phyloP scores from a whole-genome alignment of 805 yeast species.

The Jamesozyma spencerorum region DNA sequence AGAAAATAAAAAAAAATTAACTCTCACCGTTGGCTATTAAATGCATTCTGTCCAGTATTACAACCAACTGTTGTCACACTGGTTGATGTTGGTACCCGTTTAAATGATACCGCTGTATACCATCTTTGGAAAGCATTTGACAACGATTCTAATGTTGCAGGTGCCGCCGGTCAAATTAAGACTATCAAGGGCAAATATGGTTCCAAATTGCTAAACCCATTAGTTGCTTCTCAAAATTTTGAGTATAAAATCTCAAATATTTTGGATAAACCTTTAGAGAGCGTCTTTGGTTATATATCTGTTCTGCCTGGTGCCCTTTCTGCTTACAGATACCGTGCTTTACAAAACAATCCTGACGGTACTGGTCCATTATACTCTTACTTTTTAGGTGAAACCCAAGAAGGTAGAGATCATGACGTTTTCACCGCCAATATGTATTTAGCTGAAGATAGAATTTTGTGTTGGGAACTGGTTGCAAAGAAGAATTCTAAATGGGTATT shows the following conservation, averaged over 20 bases:
- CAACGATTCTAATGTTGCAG: slow-evolving; percentile 92
- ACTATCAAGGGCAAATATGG: slow-evolving; percentile 92
- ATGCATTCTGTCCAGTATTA: slow-evolving; percentile 84
- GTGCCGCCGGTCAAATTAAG: slow-evolving; percentile 96
- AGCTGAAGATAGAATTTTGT: slow-evolving; percentile 92
- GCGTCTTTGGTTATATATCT: slow-evolving; percentile 83
- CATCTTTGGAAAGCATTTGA: slow-evolving; percentile 97
- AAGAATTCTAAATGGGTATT: slow-evolving; percentile 76
- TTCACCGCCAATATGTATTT: slow-evolving; percentile 94
- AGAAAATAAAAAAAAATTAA: slow-evolving; percentile 83
- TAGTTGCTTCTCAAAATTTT: slow-evolving; percentile 93
- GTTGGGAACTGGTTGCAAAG: slow-evolving; percentile 94
- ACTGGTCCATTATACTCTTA: slow-evolving; percentile 86
- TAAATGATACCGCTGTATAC: slow-evolving; percentile 80
- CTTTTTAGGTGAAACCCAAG: slow-evolving; percentile 76
- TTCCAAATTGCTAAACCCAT: slow-evolving; percentile 71
- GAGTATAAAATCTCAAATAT: slow-evolving; percentile 97
- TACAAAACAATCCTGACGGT: slow-evolving; percentile 77
- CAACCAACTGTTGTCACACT: slow-evolving; percentile 86
- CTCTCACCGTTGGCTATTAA: slow-evolving; percentile 96
- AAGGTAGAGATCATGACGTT: slow-evolving; percentile 56
- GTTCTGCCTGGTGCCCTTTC: slow-evolving; percentile 95
- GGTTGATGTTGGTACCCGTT: slow-evolving; percentile 95
- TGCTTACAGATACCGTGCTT: slow-evolving; percentile 84
- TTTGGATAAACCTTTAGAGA: slow-evolving; percentile 87